These are phyloP conservation scores for Cryptococcus hybrid DNA, from an alignment of 1,284 basidiomycete genomes.

Conservation along the genomic window DNA sequence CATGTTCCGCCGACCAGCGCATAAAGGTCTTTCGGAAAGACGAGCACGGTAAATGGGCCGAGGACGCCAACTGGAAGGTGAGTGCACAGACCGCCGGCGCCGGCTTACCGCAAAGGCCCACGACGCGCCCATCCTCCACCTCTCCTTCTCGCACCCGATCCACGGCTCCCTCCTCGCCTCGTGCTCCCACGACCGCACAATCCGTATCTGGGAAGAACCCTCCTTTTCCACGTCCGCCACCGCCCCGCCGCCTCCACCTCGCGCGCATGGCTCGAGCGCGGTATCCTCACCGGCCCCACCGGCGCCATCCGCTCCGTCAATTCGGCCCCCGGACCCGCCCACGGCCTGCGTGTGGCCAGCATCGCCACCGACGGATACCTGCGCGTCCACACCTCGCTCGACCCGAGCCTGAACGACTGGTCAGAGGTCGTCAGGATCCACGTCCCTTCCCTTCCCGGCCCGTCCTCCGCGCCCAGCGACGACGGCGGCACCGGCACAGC, in stretches of 20 bases:
- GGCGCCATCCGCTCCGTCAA: constrained; percentile 78
- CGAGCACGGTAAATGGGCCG: constrained; percentile 63
- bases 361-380: constrained; percentile 82
- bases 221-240: neutral
- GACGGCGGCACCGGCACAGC: constrained; percentile 7
- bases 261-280: constrained; percentile 66
- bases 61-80: constrained; percentile 86
- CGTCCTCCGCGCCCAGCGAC: constrained; percentile 18
- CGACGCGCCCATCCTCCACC: constrained; percentile 74
- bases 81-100: constrained; percentile 15
- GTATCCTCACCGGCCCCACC: constrained; percentile 73
- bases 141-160: constrained; percentile 88
- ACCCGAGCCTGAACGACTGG: constrained; percentile 77
- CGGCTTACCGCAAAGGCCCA: constrained; percentile 62
- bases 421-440: constrained; percentile 75
- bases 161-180: constrained; percentile 82
- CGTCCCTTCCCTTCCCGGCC: constrained; percentile 55
- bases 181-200: constrained; percentile 79
- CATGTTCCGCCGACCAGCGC: constrained; percentile 56
- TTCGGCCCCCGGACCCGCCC: constrained; percentile 63
- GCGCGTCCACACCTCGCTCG: constrained; percentile 85
- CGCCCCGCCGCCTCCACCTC: neutral
- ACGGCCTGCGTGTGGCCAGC: constrained; percentile 81
- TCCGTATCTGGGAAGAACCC: constrained; percentile 82
- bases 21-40: constrained; percentile 78